Conservation (phyloP, 2,329 filamentous ascomycete genomes). For the Talaromyces islandicus region DNA sequence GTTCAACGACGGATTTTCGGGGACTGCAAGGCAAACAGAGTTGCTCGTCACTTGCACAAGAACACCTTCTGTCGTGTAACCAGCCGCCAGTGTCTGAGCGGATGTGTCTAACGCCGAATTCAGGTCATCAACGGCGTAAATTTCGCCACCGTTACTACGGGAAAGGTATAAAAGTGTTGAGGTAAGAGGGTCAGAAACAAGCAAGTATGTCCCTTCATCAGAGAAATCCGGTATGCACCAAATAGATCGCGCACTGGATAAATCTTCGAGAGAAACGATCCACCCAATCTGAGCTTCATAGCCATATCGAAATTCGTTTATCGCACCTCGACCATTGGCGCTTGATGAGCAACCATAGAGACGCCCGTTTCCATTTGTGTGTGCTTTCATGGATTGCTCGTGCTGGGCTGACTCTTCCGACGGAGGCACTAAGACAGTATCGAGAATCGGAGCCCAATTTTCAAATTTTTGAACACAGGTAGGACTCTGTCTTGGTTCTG, state of each 20-base stretch:
- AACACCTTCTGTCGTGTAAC: constrained; percentile 26
- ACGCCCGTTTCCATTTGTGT: constrained; percentile 42
- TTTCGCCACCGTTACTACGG: constrained; percentile 22
- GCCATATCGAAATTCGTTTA: constrained; percentile 65
- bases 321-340: constrained; percentile 51
- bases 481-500: constrained; percentile 52
- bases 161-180: constrained; percentile 34
- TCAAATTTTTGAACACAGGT: constrained; percentile 56
- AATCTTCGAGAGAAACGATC: constrained; percentile 34
- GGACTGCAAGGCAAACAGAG: constrained; percentile 27
- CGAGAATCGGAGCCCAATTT: constrained; percentile 53
- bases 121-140: constrained; percentile 33
- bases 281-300: constrained; percentile 61
- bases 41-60: constrained; percentile 39
- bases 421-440: constrained; percentile 33
- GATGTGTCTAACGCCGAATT: constrained; percentile 36
- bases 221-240: constrained; percentile 36
- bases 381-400: constrained; percentile 4
- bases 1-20: constrained; percentile 16
- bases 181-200: constrained; percentile 38
- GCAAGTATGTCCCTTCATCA: constrained; percentile 29
- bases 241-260: constrained; percentile 35
- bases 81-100: constrained; percentile 39
- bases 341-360: constrained; percentile 64
- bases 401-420: constrained; percentile 10